These are phyloP conservation scores for Chalciporus pseudorubinellus DNA, from an alignment of 768 basidiomycete genomes.

Conservation along the genomic window DNA sequence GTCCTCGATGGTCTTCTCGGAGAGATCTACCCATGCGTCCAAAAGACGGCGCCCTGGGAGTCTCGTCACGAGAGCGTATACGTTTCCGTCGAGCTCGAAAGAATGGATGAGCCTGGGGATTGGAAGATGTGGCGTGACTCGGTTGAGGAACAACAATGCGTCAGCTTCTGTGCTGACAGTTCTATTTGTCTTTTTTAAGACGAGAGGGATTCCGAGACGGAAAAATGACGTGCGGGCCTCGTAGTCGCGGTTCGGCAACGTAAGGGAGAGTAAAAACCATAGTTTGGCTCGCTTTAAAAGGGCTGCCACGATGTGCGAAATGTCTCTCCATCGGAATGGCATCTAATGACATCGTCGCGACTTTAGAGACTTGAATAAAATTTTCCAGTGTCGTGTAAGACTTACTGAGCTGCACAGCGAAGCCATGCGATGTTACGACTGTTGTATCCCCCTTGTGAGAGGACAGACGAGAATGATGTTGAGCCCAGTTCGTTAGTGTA, in stretches of 20 bases:
- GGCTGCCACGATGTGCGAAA: not conserved
- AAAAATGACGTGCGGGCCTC: slow-evolving; percentile 10
- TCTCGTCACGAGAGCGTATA: slow-evolving; percentile 25
- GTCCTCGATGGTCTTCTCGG: slow-evolving; percentile 4
- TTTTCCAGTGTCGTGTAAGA: not conserved
- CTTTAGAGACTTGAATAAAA: not conserved
- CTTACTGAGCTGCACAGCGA: not conserved
- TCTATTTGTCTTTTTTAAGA: slow-evolving; percentile 15
- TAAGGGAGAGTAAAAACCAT: not conserved
- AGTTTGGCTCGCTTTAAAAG: not conserved
- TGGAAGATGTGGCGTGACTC: slow-evolving; percentile 14
- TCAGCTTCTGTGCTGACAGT: slow-evolving; percentile 20
- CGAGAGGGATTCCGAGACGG: slow-evolving; percentile 21
- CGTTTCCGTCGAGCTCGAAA: slow-evolving; percentile 9
- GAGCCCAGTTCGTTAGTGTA: not conserved
- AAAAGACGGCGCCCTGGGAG: slow-evolving; percentile 14
- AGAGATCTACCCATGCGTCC: slow-evolving; percentile 6
- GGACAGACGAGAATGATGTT: not conserved
- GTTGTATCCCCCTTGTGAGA: not conserved
- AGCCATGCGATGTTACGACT: not conserved
- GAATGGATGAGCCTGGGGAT: slow-evolving; percentile 22
- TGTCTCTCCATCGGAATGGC: not conserved
- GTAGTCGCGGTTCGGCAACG: slow-evolving; percentile 3
- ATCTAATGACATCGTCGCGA: not conserved
- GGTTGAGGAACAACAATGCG: slow-evolving; percentile 20